Evolutionary conservation across 768 basidiomycete genomes (phyloP), one percentile per base, ranked within the genome.

Genomic region (Lentinus brumalis): DNA sequence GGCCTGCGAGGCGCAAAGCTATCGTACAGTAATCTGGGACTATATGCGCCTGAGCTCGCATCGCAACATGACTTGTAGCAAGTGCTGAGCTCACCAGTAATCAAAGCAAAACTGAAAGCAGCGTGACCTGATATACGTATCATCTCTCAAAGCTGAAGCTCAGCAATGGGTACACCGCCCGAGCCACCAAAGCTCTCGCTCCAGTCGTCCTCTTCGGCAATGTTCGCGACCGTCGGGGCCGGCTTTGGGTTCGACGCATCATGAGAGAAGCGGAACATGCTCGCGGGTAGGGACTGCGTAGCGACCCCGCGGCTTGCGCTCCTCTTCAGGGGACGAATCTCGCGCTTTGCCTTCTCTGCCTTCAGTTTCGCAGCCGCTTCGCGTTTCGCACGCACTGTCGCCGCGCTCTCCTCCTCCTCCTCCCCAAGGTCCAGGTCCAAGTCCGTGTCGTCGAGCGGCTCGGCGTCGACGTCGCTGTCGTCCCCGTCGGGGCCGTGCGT

Each of bases 131-230:
- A 39, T 35, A 41, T 7, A 15, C 5, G 2, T 26, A 26, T 26
- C 21, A 15, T 5, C 11, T 2, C 15, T 47, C 42, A 63, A 44
- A 63, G 55, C 42, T 59, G 53, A 26, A 63, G 57, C 15, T 56
- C 55, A 4, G 56, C 57, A 18, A 53, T 50, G 26, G 53, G 32
- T 2, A 31, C 53, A 18, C 12, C 29, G 2, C 47, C 16, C 8
- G n/a, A 26, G 6, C 35, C 49, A 2, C 62, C 62, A 11, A 63
- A 59, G 49, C 31, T 55, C 38, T 56, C 60, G 58, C 66, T 67
- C 66, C 66, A 67, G 29, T 67, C 65, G 0, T 66, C 65, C 51
- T 67, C 66, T 50, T 59, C 60, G 0, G 42, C 54, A 30, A 63
- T 60, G 16, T 53, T 31, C 5, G 42, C 62, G 35, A 57, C 47